Base-by-base conservation (phyloP, 2,329 filamentous ascomycete species). In the Sclerotinia glacialis region DNA sequence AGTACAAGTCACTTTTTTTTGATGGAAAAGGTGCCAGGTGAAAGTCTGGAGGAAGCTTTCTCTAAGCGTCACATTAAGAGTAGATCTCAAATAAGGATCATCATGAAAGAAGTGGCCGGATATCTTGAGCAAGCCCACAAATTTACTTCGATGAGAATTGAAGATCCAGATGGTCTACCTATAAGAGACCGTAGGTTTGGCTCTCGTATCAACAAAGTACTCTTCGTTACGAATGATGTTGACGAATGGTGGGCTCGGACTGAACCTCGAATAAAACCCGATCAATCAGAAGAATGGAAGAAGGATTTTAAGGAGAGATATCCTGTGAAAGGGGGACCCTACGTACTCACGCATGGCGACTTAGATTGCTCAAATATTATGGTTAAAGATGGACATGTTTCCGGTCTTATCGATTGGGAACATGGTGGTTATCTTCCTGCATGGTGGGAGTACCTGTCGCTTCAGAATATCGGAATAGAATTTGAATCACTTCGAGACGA, bases 131-230 rank as follows among this genome's bases (percentile, higher is more conserved):
- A 62, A 26, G 1, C 34, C 26, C 34, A 46, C n/a, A 28, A 42
- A 28, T 62, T 52, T 21, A 62, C 59, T 34, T 50, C 44, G 12
- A n/a, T n/a, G 14, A 62, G 14, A 40, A 4, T 50, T 9, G 3
- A 62, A 28, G 49, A 44, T n/a, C 28, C 59, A 42, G 46, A 52
- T 12, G 59, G 59, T 23, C 5, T 14, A 18, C 8, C 21, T 12
- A 14, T 62, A 18, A 49, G 31, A 42, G 46, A 62, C 18, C 0
- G 2, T 12, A 1, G 1, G 9, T 18, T 49, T 7, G 23, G 46
- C 23, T 3, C 7, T 21, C 0, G 0, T 0, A 0, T 1, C 12
- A 5, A 40, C 0, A 31, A 6, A 1, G 1, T 2, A 3, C 8
- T 28, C 3, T 31, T 5, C 0, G 11, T 23, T 11, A 34, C 28